A percentile compares a stretch with the other conserved stretches of the same genome.
Conservation (phyloP, 805 yeast species). For the Hanseniaspora clermontiae region DNA sequence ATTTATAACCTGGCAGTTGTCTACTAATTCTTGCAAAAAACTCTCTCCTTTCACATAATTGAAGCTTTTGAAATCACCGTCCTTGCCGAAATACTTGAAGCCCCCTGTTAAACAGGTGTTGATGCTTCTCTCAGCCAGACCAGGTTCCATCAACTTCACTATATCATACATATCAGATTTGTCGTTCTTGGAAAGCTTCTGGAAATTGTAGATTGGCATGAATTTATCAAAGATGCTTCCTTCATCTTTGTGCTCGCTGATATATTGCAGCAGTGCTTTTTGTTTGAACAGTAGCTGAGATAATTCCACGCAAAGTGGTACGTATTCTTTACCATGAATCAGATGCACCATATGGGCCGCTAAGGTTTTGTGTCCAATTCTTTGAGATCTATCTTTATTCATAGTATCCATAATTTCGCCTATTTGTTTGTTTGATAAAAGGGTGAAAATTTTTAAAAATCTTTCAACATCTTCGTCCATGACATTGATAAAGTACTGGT, state of each 20-base stretch:
- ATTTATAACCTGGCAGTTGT: not conserved
- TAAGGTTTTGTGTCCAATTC: conserved; percentile 62
- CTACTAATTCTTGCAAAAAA: not conserved
- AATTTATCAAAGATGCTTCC: conserved; percentile 1
- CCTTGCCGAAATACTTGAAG: not conserved
- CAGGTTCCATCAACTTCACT: not conserved
- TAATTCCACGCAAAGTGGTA: conserved; percentile 52
- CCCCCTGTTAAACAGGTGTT: not conserved
- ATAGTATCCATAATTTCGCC: conserved; percentile 43
- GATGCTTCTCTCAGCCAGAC: not conserved
- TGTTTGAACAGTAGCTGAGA: conserved; percentile 49
- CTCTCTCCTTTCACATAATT: not conserved
- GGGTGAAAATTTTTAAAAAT: conserved; percentile 64
- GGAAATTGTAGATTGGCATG: conserved; percentile 11
- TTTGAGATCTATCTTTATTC: conserved; percentile 41
- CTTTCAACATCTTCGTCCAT: conserved; percentile 63
- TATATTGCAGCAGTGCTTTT: conserved; percentile 16
- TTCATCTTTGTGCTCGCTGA: not conserved
- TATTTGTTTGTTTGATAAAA: conserved; percentile 55
- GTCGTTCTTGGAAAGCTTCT: conserved; percentile 15
- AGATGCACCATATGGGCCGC: conserved; percentile 81
- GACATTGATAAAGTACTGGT: conserved; percentile 70
- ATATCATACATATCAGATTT: not conserved
- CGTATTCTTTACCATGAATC: conserved; percentile 69
- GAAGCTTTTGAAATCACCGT: not conserved